phyloP scores from a whole-genome alignment of 2,329 filamentous ascomycete species.

The Trichocomaceae sp. region DNA sequence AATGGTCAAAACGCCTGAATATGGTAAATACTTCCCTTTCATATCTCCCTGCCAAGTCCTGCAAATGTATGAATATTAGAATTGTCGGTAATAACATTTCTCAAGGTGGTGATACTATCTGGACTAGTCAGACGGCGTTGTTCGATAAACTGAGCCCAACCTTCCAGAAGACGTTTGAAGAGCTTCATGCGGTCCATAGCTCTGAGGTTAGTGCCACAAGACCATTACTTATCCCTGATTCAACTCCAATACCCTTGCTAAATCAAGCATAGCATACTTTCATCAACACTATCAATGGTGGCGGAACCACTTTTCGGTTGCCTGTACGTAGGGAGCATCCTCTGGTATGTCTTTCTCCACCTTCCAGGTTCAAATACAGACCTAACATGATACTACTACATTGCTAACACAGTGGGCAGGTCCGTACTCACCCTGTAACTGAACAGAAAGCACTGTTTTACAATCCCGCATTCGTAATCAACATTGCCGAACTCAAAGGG shows the following conservation, averaged over 20 bases:
- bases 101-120: constrained; percentile 4
- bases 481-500: constrained; percentile 4
- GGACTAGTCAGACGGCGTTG: constrained; percentile 1
- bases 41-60: neutral
- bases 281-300: constrained; percentile 8
- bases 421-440: constrained; percentile 7
- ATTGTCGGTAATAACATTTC: too few relatives aligned
- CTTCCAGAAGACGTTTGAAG: constrained; percentile 4
- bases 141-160: constrained; percentile 6
- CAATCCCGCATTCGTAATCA: constrained; percentile 5
- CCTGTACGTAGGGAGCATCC: constrained; percentile 7
- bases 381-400: too few relatives aligned
- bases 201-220: neutral
- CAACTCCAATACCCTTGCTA: too few relatives aligned
- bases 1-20: constrained; percentile 4
- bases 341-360: neutral
- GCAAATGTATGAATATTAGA: too few relatives aligned
- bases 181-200: constrained; percentile 5
- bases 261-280: neutral
- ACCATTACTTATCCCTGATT: too few relatives aligned
- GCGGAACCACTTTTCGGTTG: constrained; percentile 1
- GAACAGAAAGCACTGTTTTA: neutral
- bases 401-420: neutral
- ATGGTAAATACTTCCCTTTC: neutral
- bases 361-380: neutral